Conservation (phyloP, 805 yeast genomes). For the Sugiyamaella qingdaonensis region DNA sequence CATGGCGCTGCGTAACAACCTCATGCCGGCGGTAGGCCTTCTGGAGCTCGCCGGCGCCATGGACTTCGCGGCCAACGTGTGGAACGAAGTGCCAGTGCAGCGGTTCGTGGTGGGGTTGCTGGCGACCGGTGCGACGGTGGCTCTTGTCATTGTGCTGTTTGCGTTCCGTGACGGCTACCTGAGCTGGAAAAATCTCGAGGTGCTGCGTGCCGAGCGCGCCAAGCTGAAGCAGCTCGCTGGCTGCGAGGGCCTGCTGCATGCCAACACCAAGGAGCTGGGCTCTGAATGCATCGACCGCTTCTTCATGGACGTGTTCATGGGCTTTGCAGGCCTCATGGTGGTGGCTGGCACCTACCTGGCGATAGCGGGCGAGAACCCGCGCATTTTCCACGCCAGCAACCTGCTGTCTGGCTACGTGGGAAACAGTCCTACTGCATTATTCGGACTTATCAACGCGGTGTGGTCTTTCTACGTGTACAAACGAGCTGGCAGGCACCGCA, state of each 20-base stretch:
- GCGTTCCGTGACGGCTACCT: background rate
- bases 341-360: constrained; percentile 2
- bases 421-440: background rate
- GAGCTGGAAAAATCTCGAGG: background rate
- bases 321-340: constrained; percentile 2
- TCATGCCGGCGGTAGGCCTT: background rate
- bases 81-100: constrained; percentile 4
- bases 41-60: constrained; percentile 1
- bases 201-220: background rate
- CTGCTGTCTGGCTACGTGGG: constrained; percentile 5
- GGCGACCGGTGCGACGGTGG: constrained; percentile 1
- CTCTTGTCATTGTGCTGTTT: background rate
- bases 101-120: background rate
- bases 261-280: background rate
- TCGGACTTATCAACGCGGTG: background rate
- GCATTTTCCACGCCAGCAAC: background rate
- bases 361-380: background rate
- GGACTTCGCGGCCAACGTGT: constrained; percentile 6
- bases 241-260: background rate
- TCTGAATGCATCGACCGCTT: background rate
- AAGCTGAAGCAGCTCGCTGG: background rate
- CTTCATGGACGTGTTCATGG: constrained; percentile 1
- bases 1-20: background rate
- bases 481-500: background rate
- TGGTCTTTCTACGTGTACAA: background rate